Percentiles rank a stretch among this genome's conserved stretches.
Conservation (phyloP, 139 green algal genomes). For the Axilococcus clingmanii region DNA sequence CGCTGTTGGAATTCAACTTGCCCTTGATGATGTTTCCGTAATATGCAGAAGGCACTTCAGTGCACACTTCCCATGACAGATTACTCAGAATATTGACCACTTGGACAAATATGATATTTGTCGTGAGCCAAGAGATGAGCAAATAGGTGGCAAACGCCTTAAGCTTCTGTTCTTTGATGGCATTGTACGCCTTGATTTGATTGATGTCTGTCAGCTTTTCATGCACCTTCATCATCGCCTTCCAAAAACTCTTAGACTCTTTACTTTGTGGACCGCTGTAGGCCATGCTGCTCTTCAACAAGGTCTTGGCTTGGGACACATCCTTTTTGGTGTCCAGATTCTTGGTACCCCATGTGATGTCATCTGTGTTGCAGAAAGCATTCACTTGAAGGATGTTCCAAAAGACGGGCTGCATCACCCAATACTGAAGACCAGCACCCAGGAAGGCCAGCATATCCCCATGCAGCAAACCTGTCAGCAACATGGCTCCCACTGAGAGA, state of each 20-base stretch:
- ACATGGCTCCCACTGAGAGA: slow-evolving; percentile 14
- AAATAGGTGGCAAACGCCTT: slow-evolving; percentile 9
- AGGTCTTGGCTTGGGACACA: slow-evolving; percentile 5
- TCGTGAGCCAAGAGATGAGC: slow-evolving; percentile 6
- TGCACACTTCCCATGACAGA: slow-evolving; percentile 4
- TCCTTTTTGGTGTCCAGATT: slow-evolving; percentile 29
- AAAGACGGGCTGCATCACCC: slow-evolving; percentile 31
- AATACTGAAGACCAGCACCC: slow-evolving; percentile 30
- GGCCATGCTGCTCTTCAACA: slow-evolving; percentile 4
- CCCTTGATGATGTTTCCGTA: slow-evolving; percentile 19
- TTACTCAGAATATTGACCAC: slow-evolving; percentile 6
- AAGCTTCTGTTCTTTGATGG: slow-evolving; percentile 6
- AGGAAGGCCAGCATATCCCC: slow-evolving; percentile 21
- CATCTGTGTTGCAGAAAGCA: slow-evolving; percentile 34
- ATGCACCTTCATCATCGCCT: slow-evolving; percentile 8
- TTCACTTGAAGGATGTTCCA: slow-evolving; percentile 35
- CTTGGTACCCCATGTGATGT: slow-evolving; percentile 36
- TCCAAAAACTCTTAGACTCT: slow-evolving; percentile 5
- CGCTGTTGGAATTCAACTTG: slow-evolving; percentile 5
- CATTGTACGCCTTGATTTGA: slow-evolving; percentile 12
- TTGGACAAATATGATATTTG: slow-evolving; percentile 4
- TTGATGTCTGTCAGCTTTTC: neutral
- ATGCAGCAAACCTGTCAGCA: slow-evolving; percentile 26
- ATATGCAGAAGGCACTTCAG: neutral
- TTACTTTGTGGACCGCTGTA: slow-evolving; percentile 5